Evolutionary conservation across 148 eudicot species (phyloP), one percentile per base, ranked within the genome.

Genomic region (Pouteria glomerata): DNA sequence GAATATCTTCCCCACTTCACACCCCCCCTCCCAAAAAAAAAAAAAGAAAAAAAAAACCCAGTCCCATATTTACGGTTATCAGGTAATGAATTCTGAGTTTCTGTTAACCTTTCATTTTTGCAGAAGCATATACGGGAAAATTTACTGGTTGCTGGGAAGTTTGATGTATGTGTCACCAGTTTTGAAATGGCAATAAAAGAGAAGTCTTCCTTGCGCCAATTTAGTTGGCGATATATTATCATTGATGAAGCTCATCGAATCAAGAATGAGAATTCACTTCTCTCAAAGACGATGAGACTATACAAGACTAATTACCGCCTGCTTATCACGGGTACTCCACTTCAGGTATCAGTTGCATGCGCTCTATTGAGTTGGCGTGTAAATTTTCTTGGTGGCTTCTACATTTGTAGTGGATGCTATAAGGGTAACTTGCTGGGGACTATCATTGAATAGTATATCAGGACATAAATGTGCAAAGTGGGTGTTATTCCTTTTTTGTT

Each of bases 241-340:
- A 96, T 96, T 81, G 99, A 96, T 76, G 99, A 96, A 87, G 99
- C 99, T 77, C 99, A 96, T 78, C 80, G 99, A 62, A 96, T 96
- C 58, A 96, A 96, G 85, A 96, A 96, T 84, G 99, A 96, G 66
- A 96, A 96, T 83, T 96, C 99, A 63, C 87, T 92, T 75, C 96
- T 96, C 68, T 96, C 99, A 41, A 96, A 85, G 78, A 92, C 99
- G 37, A 96, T 96, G 99, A 92, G 99, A 63, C 84, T 96, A 4
- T 96, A 78, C 86, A 90, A 82, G 74, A 90, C 99, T 69, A 96
- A 96, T 75, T 96, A 88, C 44, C 90, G 99, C 65, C 89, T 96
- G 53, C 90, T 96, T 41, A 96, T 96, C 71, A 96, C 99, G 0
- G 99, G 99, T 35, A 96, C 99, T 57, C 99, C 99, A 8, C 99